These are phyloP conservation scores for Malus sylvestris DNA, from an alignment of 306 rosid genomes.

Conservation along the genomic window DNA sequence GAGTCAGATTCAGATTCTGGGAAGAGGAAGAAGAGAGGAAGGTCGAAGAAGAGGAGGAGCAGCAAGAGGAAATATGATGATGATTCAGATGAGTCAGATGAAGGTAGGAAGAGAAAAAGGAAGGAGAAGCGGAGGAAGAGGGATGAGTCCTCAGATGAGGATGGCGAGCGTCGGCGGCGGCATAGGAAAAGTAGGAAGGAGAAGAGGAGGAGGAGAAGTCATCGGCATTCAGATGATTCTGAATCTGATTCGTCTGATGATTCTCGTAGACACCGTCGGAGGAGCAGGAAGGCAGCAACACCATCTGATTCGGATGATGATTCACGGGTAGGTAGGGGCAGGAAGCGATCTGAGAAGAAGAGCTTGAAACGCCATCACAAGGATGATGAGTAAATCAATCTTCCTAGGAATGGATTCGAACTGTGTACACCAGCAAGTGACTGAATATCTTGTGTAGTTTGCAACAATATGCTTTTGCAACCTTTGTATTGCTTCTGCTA, in stretches of 20 bases:
- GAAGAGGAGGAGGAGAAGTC: slow-evolving; percentile 55
- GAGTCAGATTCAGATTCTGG: slow-evolving; percentile 40
- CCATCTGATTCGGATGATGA: slow-evolving; percentile 45
- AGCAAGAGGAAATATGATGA: slow-evolving; percentile 40
- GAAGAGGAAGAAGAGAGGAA: slow-evolving; percentile 67
- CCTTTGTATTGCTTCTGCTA: neutral
- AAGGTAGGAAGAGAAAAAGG: slow-evolving; percentile 43
- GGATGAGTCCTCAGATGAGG: slow-evolving; percentile 43
- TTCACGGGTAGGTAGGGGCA: slow-evolving; percentile 44
- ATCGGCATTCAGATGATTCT: slow-evolving; percentile 42
- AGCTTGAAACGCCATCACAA: slow-evolving; percentile 36
- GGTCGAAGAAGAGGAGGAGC: slow-evolving; percentile 75
- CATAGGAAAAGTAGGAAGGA: slow-evolving; percentile 46
- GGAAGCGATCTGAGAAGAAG: slow-evolving; percentile 55
- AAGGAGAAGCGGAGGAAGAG: slow-evolving; percentile 57
- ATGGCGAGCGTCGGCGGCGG: slow-evolving; percentile 8
- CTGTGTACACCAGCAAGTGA: neutral
- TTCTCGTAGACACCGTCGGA: slow-evolving; percentile 33
- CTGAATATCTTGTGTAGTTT: neutral
- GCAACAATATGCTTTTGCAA: neutral
- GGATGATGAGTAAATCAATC: slow-evolving; percentile 31
- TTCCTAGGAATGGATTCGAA: neutral
- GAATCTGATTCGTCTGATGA: slow-evolving; percentile 65
- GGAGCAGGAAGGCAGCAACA: slow-evolving; percentile 45
- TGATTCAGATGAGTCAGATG: slow-evolving; percentile 59